Base-by-base conservation (phyloP, 2,329 filamentous ascomycete genomes). In the Calonectria pauciramosa region DNA sequence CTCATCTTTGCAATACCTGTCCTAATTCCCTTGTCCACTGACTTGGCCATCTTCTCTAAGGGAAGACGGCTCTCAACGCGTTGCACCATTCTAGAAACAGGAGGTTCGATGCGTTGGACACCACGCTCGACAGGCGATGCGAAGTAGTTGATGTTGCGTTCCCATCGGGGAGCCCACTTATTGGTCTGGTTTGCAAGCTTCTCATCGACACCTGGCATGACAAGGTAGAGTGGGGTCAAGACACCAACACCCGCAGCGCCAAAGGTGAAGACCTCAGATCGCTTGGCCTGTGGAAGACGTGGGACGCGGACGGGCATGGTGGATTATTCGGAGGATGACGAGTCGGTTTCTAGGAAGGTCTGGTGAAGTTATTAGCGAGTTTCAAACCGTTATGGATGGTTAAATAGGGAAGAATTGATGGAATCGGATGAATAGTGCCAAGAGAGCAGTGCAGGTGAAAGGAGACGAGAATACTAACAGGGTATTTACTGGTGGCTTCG, bases 161-260 rank as follows among this genome's bases (percentile, higher is more conserved):
- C 90, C 90, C 90, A 92, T 71, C 89, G 88, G 23, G 90, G 90
- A 5, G 90, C 90, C 90, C 90, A 92, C 79, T 89, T 88, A 73
- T 86, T 85, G 4, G 90, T 92, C 82, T 91, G 89, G 30, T 84
- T 83, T 69, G 89, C 87, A 44, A 92, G 82, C 54, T 87, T 87
- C 82, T 91, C 89, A 77, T 91, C 88, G 73, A 89, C 89, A 44
- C 90, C 89, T 32, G 90, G 90, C 72, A 90, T 86, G 80, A 91
- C 86, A 79, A 91, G 86, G 85, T 91, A 91, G 79, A 92, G 86
- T 34, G 90, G 90, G 1, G 90, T 87, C 70, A 92, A 87, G 77
- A 87, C 89, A 60, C 84, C 87, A 73, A 91, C 85, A 74, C 90
- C 89, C 30, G 90, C 90, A 49, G 89, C 85, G 71, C 89, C 88